Evolutionary conservation across 2,329 filamentous ascomycete genomes (phyloP), one percentile per base, ranked within the genome.

Genomic region (Magnaporthiopsis rhizophila): DNA sequence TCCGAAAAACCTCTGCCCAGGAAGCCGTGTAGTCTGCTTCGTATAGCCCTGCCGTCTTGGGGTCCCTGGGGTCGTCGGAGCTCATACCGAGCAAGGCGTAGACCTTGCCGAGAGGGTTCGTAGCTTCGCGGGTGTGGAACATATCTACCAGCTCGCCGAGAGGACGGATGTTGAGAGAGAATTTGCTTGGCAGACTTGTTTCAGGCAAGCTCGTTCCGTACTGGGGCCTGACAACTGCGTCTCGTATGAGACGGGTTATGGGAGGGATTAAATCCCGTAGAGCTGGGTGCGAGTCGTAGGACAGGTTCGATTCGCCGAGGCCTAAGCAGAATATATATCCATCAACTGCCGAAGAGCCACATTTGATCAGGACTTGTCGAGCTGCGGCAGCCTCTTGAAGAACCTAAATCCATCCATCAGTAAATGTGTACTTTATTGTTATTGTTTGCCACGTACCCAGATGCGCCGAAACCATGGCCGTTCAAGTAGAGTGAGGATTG

Each of bases 61-160:
- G 38, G 38, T 50, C 15, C 18, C 50, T n/a, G 9, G 36, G 36
- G 8, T 21, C 6, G 30, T 30, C 30, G 30, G 30, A 30, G 30
- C 30, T 28, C 36, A 61, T 61, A 12, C 59, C 59, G n/a, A 61
- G 36, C 13, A 61, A 28, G 18, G 59, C 59, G 13, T 61, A 61
- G 5, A 61, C 45, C 36, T 53, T 61, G 21, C 53, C 59, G n/a
- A 13, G 59, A 13, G 26, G n/a, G 59, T 61, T 38, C 21, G 32
- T 11, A 38, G 59, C 59, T 30, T 61, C 26, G 38, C 15, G 15
- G 11, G 2, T 50, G 15, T 50, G 38, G 38, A 21, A 50, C 38
- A 50, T 50, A 21, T 50, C 15, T 1, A 50, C 38, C 15, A 50
- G 15, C 15, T 50, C 15, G 2, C 5, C 8, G 6, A 50, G 15